Evolutionary conservation across 768 basidiomycete genomes (phyloP).

Genomic region (Amanita fuliginea): DNA sequence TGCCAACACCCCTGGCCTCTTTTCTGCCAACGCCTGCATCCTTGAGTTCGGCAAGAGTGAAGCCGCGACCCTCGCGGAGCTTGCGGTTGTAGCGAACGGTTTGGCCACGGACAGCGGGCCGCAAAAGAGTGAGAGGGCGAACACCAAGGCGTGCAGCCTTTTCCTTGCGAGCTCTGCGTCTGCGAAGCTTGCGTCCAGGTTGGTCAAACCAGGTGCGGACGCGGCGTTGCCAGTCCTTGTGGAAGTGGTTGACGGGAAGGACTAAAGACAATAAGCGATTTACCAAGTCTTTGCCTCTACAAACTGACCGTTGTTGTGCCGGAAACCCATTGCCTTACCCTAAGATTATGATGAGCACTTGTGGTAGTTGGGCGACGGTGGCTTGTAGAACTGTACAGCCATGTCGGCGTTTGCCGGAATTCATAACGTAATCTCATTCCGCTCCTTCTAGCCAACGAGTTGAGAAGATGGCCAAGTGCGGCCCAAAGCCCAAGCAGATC

Average conservation of each 20-base stretch:
- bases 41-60: slow-evolving; percentile 90
- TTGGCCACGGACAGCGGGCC: slow-evolving; percentile 93
- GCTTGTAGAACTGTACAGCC: slow-evolving; percentile 32
- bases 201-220: slow-evolving; percentile 99
- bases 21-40: slow-evolving; percentile 91
- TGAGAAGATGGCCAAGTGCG: slow-evolving; percentile 7
- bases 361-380: slow-evolving; percentile 28
- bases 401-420: slow-evolving; percentile 22
- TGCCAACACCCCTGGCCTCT: slow-evolving; percentile 86
- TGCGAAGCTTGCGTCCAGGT: slow-evolving; percentile 93
- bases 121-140: slow-evolving; percentile 83
- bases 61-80: slow-evolving; percentile 92
- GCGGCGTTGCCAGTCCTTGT: slow-evolving; percentile 97
- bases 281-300: not conserved
- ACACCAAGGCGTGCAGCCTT: slow-evolving; percentile 90
- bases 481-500: slow-evolving; percentile 4
- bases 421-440: slow-evolving; percentile 1
- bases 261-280: slow-evolving; percentile 29
- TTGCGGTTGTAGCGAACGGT: slow-evolving; percentile 98
- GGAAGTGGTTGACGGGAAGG: slow-evolving; percentile 91
- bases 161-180: slow-evolving; percentile 83
- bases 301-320: slow-evolving; percentile 67
- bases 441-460: too few species aligned
- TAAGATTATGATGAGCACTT: slow-evolving; percentile 15
- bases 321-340: slow-evolving; percentile 68